Percentiles rank a stretch among this genome's conserved stretches.
Evolutionary conservation across 345 rosid species (phyloP).

Genomic region (Mangifera indica): DNA sequence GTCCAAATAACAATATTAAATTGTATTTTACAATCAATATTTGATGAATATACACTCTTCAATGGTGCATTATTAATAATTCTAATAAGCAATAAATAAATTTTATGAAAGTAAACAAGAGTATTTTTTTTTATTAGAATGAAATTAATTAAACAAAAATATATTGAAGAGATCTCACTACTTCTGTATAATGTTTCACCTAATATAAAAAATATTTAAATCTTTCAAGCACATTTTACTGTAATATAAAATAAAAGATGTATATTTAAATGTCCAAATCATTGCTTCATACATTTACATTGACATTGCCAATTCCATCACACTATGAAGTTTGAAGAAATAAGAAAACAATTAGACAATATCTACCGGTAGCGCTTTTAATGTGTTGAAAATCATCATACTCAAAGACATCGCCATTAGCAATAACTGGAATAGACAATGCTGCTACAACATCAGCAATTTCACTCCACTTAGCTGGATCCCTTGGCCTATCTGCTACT

Average conservation of each 20-base stretch:
- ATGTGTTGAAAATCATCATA: constrained; percentile 67
- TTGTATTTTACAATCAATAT: neutral
- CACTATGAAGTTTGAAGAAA: neutral
- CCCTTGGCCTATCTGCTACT: constrained; percentile 85
- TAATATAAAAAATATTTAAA: neutral
- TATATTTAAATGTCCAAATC: neutral
- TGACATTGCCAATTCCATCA: neutral
- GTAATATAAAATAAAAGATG: neutral
- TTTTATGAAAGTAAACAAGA: too few relatives aligned
- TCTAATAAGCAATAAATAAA: neutral
- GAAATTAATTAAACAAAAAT: neutral
- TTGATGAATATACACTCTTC: neutral
- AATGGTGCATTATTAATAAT: neutral
- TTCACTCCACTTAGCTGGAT: constrained; percentile 94
- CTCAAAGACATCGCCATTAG: constrained; percentile 92
- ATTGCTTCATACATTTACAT: too few relatives aligned
- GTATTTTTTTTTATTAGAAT: neutral
- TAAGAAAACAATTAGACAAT: neutral
- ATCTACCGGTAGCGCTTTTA: constrained; percentile 69
- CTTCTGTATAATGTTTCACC: neutral
- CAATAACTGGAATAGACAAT: constrained; percentile 87
- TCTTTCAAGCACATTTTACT: neutral
- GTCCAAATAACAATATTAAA: neutral
- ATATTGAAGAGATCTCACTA: neutral
- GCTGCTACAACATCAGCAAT: constrained; percentile 80